Conservation (phyloP, 306 rosid species). For the Coriaria nepalensis region DNA sequence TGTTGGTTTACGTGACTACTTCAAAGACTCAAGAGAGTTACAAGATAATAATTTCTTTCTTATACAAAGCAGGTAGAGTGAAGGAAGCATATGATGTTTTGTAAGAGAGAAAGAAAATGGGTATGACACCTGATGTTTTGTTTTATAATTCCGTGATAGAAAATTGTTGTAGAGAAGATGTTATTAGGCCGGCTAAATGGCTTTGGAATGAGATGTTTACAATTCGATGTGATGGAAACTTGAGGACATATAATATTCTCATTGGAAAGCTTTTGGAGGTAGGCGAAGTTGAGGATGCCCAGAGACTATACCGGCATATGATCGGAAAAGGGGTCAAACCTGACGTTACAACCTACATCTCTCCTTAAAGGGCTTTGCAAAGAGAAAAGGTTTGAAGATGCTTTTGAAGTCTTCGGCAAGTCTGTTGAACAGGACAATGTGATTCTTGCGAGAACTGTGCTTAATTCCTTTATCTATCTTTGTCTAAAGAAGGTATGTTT, state of each 20-base stretch:
- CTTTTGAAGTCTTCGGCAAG: slow-evolving; percentile 48
- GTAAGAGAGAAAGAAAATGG: slow-evolving; percentile 71
- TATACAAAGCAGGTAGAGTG: slow-evolving; percentile 67
- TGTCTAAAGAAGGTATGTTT: slow-evolving; percentile 55
- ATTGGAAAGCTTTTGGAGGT: slow-evolving; percentile 51
- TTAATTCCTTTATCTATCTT: slow-evolving; percentile 33
- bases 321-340: slow-evolving; percentile 47
- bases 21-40: slow-evolving; percentile 53
- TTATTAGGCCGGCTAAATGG: slow-evolving; percentile 68
- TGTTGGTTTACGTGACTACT: slow-evolving; percentile 34
- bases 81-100: slow-evolving; percentile 70
- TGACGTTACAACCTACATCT: slow-evolving; percentile 41
- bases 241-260: slow-evolving; percentile 66
- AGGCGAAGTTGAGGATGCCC: slow-evolving; percentile 68
- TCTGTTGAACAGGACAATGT: slow-evolving; percentile 38
- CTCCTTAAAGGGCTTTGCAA: slow-evolving; percentile 69
- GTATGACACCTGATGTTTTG: slow-evolving; percentile 38
- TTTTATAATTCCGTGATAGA: slow-evolving; percentile 69
- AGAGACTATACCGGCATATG: slow-evolving; percentile 56
- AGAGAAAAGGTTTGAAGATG: slow-evolving; percentile 45
- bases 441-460: slow-evolving; percentile 35
- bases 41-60: slow-evolving; percentile 53
- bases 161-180: slow-evolving; percentile 77
- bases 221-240: slow-evolving; percentile 52
- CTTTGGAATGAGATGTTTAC: slow-evolving; percentile 99